Percentiles rank a stretch among this genome's conserved stretches.
phyloP scores from a whole-genome alignment of 176 grass and related monocot species.

The Zizania latifolia region DNA sequence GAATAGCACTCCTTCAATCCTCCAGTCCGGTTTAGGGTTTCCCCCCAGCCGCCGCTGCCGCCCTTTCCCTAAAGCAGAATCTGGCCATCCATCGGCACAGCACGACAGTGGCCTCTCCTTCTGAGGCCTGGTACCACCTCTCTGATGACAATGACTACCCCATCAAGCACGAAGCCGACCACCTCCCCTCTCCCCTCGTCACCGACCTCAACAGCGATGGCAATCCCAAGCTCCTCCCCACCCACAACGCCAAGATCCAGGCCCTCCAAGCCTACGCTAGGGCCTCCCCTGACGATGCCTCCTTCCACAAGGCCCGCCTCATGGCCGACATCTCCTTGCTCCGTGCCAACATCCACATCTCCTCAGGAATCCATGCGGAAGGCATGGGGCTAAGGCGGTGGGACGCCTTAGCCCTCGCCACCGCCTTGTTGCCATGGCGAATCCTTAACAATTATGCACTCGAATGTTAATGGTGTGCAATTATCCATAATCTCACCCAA shows the following conservation, averaged over 20 bases:
- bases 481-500: background rate
- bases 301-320: conserved; percentile 65
- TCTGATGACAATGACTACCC: conserved; percentile 75
- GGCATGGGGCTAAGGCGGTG: too few relatives aligned
- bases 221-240: conserved; percentile 76
- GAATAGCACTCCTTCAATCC: too few relatives aligned
- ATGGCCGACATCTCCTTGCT: conserved; percentile 81
- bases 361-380: too few relatives aligned
- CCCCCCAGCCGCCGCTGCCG: too few relatives aligned
- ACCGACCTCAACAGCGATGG: conserved; percentile 88
- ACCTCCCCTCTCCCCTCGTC: conserved; percentile 69
- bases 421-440: too few relatives aligned
- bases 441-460: too few relatives aligned
- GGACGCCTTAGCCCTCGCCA: too few relatives aligned
- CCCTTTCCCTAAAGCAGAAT: too few relatives aligned
- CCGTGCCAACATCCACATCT: conserved; percentile 58
- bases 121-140: conserved; percentile 87
- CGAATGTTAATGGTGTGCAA: background rate
- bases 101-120: conserved; percentile 90
- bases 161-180: conserved; percentile 79
- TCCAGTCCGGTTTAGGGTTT: too few relatives aligned
- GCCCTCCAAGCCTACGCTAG: conserved; percentile 32
- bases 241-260: conserved; percentile 85
- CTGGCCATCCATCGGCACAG: conserved; percentile 3
- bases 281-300: conserved; percentile 32